Conservation (phyloP, 1,139 yeast genomes). For the Debaryomyces subglobosus region DNA sequence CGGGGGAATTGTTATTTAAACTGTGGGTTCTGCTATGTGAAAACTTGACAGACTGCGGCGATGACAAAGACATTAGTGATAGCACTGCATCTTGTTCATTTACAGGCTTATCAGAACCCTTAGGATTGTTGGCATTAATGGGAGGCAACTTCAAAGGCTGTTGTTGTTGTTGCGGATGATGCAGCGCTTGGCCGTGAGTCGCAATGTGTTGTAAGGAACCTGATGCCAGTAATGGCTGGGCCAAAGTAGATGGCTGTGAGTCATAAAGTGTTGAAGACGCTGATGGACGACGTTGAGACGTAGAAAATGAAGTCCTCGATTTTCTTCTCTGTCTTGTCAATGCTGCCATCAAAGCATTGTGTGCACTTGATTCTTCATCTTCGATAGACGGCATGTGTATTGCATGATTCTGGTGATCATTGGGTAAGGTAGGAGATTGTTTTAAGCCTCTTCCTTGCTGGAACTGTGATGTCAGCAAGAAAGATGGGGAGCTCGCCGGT, state of each 20-base stretch:
- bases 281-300: conserved; percentile 10
- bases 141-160: conserved; percentile 32
- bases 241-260: background rate
- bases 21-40: conserved; percentile 38
- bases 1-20: conserved; percentile 25
- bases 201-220: conserved; percentile 9
- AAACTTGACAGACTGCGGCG: conserved; percentile 43
- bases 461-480: conserved; percentile 4
- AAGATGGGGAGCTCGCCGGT: conserved; percentile 17
- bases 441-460: conserved; percentile 20
- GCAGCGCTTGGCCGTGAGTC: background rate
- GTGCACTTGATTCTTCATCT: conserved; percentile 48
- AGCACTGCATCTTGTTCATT: conserved; percentile 50
- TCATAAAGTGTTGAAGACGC: background rate
- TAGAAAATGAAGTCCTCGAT: conserved; percentile 21
- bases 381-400: conserved; percentile 23
- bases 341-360: conserved; percentile 47
- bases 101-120: conserved; percentile 11
- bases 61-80: conserved; percentile 48
- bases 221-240: conserved; percentile 8
- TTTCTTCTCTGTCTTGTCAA: conserved; percentile 32
- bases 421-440: conserved; percentile 25
- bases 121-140: conserved; percentile 28
- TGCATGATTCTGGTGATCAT: conserved; percentile 11
- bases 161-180: background rate